Conservation (phyloP, 148 eudicot genomes). For the Vaccinium vitisidaea region DNA sequence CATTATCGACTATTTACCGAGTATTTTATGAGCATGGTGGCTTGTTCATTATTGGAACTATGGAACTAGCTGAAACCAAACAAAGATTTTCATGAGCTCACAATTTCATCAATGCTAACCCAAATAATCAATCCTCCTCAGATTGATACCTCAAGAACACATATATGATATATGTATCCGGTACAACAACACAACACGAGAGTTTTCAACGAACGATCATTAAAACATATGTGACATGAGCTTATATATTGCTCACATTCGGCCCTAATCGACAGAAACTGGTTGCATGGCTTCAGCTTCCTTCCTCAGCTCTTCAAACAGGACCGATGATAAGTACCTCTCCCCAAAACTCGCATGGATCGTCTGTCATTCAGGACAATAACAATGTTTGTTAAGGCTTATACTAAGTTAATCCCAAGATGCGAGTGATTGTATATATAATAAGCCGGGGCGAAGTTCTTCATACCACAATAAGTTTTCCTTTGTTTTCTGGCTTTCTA, state of each 20-base stretch:
- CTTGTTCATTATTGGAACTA: not conserved
- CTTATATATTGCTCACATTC: not conserved
- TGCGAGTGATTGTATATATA: not conserved
- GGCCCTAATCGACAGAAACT: constrained; percentile 65
- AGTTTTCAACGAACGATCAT: not conserved
- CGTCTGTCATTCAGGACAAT: constrained; percentile 42
- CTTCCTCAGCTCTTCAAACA: constrained; percentile 79
- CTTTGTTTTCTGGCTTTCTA: constrained; percentile 88
- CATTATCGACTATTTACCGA: not conserved
- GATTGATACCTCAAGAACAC: not conserved
- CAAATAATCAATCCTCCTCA: not conserved
- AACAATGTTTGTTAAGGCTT: not conserved
- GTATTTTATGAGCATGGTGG: not conserved
- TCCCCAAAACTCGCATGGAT: constrained; percentile 93
- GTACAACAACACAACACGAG: not conserved
- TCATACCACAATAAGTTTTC: constrained; percentile 96
- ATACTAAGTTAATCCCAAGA: not conserved
- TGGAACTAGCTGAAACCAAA: not conserved
- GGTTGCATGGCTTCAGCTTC: constrained; percentile 93
- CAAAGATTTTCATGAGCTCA: not conserved
- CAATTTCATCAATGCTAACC: not conserved
- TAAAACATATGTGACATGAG: not conserved
- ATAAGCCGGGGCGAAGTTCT: not conserved
- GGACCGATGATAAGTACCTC: constrained; percentile 79
- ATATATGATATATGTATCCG: not conserved